phyloP scores from a whole-genome alignment of 305 asterid species.

The Fraxinus nigra region DNA sequence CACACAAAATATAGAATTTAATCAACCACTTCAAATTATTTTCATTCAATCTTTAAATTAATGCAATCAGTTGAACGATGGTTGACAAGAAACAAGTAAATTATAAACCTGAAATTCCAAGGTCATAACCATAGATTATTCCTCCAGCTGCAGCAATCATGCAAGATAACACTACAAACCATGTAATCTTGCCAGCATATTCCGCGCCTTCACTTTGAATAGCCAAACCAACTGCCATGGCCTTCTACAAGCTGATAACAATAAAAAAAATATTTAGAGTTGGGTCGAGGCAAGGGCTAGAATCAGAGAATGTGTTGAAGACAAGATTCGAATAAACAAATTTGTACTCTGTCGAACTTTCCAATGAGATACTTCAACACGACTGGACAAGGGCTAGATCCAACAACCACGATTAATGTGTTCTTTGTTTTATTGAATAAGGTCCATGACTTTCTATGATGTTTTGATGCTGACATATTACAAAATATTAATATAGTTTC shows the following conservation, averaged over 20 bases:
- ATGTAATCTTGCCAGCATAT: background rate
- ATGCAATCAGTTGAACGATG: background rate
- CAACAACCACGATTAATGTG: background rate
- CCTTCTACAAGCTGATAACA: background rate
- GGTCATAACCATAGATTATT: background rate
- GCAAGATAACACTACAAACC: slow-evolving; percentile 5
- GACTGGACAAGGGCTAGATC: background rate
- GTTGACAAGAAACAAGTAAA: background rate
- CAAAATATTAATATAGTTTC: no score
- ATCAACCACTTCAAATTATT: background rate
- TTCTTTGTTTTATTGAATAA: background rate
- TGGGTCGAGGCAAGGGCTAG: background rate
- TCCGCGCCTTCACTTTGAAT: background rate
- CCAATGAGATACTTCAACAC: background rate
- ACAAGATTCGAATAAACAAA: background rate
- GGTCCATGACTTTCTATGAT: background rate
- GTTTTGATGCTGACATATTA: background rate
- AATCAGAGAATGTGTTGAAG: background rate
- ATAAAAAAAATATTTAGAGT: background rate
- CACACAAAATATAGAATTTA: background rate
- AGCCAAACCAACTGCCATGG: background rate
- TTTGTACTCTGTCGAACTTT: background rate
- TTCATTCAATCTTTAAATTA: background rate
- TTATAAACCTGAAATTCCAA: background rate
- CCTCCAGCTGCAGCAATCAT: background rate